phyloP scores from a whole-genome alignment of 2,329 filamentous ascomycete species.

The Grosmannia serpens region DNA sequence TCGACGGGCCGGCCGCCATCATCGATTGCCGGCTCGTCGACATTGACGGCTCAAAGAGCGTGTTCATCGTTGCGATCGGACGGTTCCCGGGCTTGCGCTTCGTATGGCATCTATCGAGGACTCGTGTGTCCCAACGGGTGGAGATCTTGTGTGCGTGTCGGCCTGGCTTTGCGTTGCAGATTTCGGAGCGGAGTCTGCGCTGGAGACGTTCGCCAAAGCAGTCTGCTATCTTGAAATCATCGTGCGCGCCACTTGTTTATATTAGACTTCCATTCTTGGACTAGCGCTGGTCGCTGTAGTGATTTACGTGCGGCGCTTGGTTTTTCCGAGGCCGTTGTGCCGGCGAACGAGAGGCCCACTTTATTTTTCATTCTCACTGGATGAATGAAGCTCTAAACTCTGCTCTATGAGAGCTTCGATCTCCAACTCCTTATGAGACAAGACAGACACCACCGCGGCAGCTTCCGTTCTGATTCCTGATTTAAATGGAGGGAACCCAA shows the following conservation, averaged over 20 bases:
- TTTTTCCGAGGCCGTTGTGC: constrained; percentile 2
- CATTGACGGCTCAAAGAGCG: constrained; percentile 57
- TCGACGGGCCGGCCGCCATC: constrained; percentile 40
- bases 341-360: background rate
- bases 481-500: background rate
- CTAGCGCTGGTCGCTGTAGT: constrained; percentile 10
- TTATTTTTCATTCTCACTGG: background rate
- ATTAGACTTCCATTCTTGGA: background rate
- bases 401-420: background rate
- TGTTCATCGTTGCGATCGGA: constrained; percentile 30
- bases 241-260: constrained; percentile 7
- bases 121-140: background rate
- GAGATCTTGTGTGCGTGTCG: background rate
- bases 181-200: background rate
- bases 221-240: background rate
- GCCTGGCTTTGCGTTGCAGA: background rate
- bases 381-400: background rate
- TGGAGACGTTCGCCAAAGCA: background rate
- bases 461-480: background rate
- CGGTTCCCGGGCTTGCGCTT: background rate
- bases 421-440: background rate
- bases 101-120: background rate
- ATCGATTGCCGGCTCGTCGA: constrained; percentile 53
- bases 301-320: constrained; percentile 4
- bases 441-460: background rate